Conservation (phyloP, 192 early-diverging fungal species). For the Mortierella antarctica region DNA sequence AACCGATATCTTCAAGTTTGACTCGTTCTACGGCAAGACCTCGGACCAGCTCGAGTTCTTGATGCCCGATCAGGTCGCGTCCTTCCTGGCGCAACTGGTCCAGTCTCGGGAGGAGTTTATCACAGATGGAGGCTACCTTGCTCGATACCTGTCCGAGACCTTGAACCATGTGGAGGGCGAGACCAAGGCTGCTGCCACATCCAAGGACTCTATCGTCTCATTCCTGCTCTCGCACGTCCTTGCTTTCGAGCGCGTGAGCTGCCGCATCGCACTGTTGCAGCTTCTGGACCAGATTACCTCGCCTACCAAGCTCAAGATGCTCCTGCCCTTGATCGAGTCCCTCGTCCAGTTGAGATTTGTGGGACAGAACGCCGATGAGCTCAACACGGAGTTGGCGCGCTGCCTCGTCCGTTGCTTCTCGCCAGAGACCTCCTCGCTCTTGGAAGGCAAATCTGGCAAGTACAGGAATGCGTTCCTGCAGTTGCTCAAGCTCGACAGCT, state of each 20-base stretch:
- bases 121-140: conserved; percentile 51
- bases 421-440: conserved; percentile 51
- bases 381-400: conserved; percentile 44
- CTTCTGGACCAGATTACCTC: conserved; percentile 61
- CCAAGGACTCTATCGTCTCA: conserved; percentile 55
- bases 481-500: conserved; percentile 58
- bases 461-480: conserved; percentile 61
- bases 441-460: conserved; percentile 61
- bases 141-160: conserved; percentile 50
- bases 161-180: conserved; percentile 49
- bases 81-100: conserved; percentile 31
- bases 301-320: conserved; percentile 66
- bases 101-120: conserved; percentile 54
- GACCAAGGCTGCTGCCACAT: conserved; percentile 26
- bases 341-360: conserved; percentile 55
- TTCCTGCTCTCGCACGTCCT: conserved; percentile 68
- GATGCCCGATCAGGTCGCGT: conserved; percentile 18
- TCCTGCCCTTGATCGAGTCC: conserved; percentile 69
- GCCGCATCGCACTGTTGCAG: conserved; percentile 64
- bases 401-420: conserved; percentile 68
- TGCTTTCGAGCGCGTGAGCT: conserved; percentile 48
- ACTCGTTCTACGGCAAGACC: conserved; percentile 52
- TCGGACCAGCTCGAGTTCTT: conserved; percentile 46
- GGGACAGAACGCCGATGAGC: conserved; percentile 32
- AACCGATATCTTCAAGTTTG: conserved; percentile 37